phyloP scores from a whole-genome alignment of 2,329 filamentous ascomycete genomes.

The Cadophora luteo-olivacea region DNA sequence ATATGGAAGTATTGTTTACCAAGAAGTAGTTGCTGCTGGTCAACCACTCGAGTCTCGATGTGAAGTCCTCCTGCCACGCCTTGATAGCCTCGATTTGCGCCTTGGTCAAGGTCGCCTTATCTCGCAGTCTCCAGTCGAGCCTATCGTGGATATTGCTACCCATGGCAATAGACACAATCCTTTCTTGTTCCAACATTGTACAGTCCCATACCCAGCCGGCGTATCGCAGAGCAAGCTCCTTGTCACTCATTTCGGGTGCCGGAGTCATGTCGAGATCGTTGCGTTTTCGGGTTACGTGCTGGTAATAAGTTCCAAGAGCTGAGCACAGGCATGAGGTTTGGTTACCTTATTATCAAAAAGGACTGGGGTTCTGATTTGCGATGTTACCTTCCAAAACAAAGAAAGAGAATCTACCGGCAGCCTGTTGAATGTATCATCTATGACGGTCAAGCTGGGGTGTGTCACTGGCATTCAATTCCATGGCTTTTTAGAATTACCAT shows the following conservation, averaged over 20 bases:
- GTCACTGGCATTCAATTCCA: too few relatives aligned
- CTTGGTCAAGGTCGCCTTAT: not conserved
- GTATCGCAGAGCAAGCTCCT: not conserved
- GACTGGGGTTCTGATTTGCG: too few relatives aligned
- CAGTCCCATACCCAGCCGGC: not conserved
- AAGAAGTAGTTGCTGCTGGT: too few relatives aligned
- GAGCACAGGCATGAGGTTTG: too few relatives aligned
- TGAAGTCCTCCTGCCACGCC: not conserved
- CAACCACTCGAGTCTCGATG: too few relatives aligned
- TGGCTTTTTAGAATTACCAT: too few relatives aligned
- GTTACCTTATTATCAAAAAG: too few relatives aligned
- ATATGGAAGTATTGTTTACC: too few relatives aligned
- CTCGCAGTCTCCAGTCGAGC: not conserved
- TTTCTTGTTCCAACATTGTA: not conserved
- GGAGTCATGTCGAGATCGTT: not conserved
- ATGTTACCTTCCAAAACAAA: too few relatives aligned
- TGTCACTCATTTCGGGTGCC: not conserved
- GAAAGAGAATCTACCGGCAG: too few relatives aligned
- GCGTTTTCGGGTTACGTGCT: not conserved
- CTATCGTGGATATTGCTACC: not conserved
- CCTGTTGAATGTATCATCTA: too few relatives aligned
- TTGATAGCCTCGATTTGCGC: not conserved
- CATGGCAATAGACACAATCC: not conserved
- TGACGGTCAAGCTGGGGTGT: too few relatives aligned
- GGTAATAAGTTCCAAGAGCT: not conserved